These are phyloP conservation scores for Fusarium subglutinans DNA, from an alignment of 2,329 filamentous ascomycete genomes.

Conservation along the genomic window DNA sequence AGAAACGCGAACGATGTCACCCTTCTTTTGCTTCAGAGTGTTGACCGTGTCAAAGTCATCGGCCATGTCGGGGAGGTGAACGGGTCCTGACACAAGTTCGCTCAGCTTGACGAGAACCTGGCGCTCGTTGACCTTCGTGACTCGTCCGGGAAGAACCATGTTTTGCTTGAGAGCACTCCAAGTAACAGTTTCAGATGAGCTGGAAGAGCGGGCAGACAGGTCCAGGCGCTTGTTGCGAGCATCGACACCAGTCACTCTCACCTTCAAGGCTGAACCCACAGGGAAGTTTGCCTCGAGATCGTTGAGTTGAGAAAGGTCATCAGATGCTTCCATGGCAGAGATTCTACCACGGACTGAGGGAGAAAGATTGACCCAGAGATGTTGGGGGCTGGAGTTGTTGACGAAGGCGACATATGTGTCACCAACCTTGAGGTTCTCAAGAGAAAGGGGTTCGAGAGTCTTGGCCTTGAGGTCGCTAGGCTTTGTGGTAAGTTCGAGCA, in stretches of 20 bases:
- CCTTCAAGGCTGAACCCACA: slow-evolving; percentile 85
- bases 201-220: slow-evolving; percentile 77
- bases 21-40: slow-evolving; percentile 78
- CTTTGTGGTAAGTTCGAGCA: slow-evolving; percentile 89
- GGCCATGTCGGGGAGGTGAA: slow-evolving; percentile 83
- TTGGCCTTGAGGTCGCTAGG: slow-evolving; percentile 67
- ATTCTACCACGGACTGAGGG: slow-evolving; percentile 88
- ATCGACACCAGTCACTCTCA: slow-evolving; percentile 81
- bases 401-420: slow-evolving; percentile 83
- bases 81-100: slow-evolving; percentile 79
- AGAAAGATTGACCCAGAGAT: slow-evolving; percentile 90
- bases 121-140: slow-evolving; percentile 87
- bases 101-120: slow-evolving; percentile 87
- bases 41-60: slow-evolving; percentile 88
- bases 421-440: slow-evolving; percentile 78
- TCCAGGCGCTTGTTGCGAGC: slow-evolving; percentile 79
- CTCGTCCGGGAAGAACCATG: slow-evolving; percentile 81
- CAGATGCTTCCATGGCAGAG: slow-evolving; percentile 82
- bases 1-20: slow-evolving; percentile 88
- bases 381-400: slow-evolving; percentile 85
- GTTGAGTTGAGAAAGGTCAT: slow-evolving; percentile 82
- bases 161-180: slow-evolving; percentile 79
- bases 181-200: slow-evolving; percentile 59
- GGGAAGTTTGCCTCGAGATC: slow-evolving; percentile 85
- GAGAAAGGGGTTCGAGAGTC: slow-evolving; percentile 63